A percentile compares a stretch with the other conserved stretches of the same genome.
These are phyloP conservation scores for Myxozyma geophila DNA, from an alignment of 805 yeast genomes.

Conservation along the genomic window DNA sequence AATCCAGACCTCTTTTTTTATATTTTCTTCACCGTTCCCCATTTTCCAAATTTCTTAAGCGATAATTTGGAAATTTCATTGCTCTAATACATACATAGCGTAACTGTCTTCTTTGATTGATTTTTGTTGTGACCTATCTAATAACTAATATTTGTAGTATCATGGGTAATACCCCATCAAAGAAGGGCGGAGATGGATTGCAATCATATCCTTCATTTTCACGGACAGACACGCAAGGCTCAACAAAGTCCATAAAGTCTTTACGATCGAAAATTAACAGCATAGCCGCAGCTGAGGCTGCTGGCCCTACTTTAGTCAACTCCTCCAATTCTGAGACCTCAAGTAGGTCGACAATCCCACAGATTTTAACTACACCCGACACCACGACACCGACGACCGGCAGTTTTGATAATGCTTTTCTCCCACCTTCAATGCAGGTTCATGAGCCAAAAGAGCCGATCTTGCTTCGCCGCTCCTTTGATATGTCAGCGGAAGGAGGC, in stretches of 20 bases:
- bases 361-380: slow-evolving; percentile 2
- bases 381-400: not conserved
- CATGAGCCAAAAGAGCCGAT: slow-evolving; percentile 77
- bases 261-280: slow-evolving; percentile 33
- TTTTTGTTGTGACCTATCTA: not conserved
- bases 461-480: slow-evolving; percentile 50
- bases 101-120: not conserved
- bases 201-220: slow-evolving; percentile 47
- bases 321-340: not conserved
- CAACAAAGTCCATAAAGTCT: slow-evolving; percentile 45
- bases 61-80: too few relatives aligned
- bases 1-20: too few relatives aligned
- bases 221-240: slow-evolving; percentile 49
- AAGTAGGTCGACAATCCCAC: not conserved
- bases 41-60: too few relatives aligned
- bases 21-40: too few relatives aligned
- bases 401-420: slow-evolving; percentile 32
- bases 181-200: slow-evolving; percentile 37
- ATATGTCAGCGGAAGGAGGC: slow-evolving; percentile 10
- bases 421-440: slow-evolving; percentile 73
- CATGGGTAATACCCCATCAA: slow-evolving; percentile 49
- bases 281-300: slow-evolving; percentile 1
- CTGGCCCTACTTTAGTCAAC: not conserved
- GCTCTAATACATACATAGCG: not conserved
- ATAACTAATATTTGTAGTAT: not conserved